Evolutionary conservation across 2,329 filamentous ascomycete genomes (phyloP), one percentile per base, ranked within the genome.

Genomic region (Truncatella angustata): DNA sequence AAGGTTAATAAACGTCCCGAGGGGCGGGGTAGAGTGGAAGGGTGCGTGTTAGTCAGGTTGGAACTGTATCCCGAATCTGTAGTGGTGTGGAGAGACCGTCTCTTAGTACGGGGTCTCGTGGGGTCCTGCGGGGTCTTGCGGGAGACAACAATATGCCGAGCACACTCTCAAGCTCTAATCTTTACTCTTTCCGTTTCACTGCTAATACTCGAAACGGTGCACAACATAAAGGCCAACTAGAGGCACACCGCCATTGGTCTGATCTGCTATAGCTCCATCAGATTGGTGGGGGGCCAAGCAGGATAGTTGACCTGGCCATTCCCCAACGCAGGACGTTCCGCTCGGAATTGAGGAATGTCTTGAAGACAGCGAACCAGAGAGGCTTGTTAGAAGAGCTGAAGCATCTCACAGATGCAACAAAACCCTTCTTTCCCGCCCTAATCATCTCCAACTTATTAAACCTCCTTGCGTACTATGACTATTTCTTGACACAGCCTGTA

Each of bases 121-220:
- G n/a, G n/a, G n/a, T n/a, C n/a, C n/a, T n/a, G n/a, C n/a, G n/a
- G n/a, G n/a, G n/a, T n/a, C 10, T 39, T n/a, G n/a, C 21, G 40
- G 40, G 40, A 23, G 10, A 43, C 40, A 43, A 43, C 40, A 26
- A 43, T 43, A n/a, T 24, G 40, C 40, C 40, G 40, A 43, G 40
- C 6, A 23, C 18, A 6, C 10, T 10, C n/a, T 10, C 9, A 7
- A 20, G 14, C 36, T 43, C 40, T 23, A 14, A 9, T 21, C 11
- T 14, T 43, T 5, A n/a, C 21, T 20, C 21, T 10, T 21, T 32
- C 28, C 14, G 28, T 32, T 32, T 32, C 28, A 32, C 28, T 32
- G 40, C 21, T 43, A 23, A 20, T 10, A 23, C n/a, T 9, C 18
- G 14, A 43, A 14, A 21, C 40, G n/a, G 16, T 21, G 18, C 40